phyloP scores from a whole-genome alignment of 345 rosid genomes.

The Lumnitzera racemosa region DNA sequence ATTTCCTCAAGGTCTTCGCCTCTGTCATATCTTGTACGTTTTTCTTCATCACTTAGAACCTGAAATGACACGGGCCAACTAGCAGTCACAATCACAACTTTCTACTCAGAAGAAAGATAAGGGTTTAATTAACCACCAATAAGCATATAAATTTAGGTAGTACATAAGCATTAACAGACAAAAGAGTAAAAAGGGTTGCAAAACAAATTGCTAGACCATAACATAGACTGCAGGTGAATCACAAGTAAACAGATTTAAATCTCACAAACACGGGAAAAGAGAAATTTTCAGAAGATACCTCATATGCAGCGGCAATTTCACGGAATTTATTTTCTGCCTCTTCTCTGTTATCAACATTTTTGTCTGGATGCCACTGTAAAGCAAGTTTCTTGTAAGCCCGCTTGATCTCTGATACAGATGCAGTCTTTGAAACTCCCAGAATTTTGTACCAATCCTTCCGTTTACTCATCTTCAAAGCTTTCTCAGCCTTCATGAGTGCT shows the following conservation, averaged over 20 bases:
- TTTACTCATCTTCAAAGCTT: conserved; percentile 93
- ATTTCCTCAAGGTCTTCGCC: conserved; percentile 94
- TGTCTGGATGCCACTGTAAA: conserved; percentile 97
- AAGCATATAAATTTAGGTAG: neutral
- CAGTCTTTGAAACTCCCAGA: conserved; percentile 72
- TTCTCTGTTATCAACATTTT: conserved; percentile 87
- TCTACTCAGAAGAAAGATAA: neutral
- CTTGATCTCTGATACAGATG: conserved; percentile 80
- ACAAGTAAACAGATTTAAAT: neutral
- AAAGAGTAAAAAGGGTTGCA: neutral
- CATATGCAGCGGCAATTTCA: conserved; percentile 97
- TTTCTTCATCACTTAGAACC: conserved; percentile 92
- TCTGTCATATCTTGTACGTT: conserved; percentile 77
- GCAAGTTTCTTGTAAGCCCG: conserved; percentile 96
- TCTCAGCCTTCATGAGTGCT: conserved; percentile 81
- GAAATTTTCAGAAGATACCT: conserved; percentile 39
- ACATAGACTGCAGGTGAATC: neutral
- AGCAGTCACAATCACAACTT: neutral
- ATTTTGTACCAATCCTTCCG: conserved; percentile 96
- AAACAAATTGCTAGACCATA: neutral
- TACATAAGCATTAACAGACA: neutral
- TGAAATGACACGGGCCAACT: conserved; percentile 14
- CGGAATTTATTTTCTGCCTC: conserved; percentile 88
- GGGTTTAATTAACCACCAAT: neutral
- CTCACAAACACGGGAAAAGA: neutral